These are phyloP conservation scores for Sphagnum magellanicum DNA, from an alignment of 228 moss, liverwort and hornwort species.

Conservation along the genomic window DNA sequence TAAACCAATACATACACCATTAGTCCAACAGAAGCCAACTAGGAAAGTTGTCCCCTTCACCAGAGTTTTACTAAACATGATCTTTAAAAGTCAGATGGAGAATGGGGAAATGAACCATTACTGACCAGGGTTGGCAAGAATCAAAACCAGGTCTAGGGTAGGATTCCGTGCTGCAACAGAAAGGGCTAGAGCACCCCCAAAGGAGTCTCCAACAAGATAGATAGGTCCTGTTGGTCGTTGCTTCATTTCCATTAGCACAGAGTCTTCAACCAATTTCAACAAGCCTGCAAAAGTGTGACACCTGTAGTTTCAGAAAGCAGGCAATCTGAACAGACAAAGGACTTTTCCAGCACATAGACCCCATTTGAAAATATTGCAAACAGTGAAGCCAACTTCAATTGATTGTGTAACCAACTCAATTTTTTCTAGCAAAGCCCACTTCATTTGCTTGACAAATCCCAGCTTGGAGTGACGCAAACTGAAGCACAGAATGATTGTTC, in stretches of 20 bases:
- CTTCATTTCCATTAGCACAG: conserved; percentile 49
- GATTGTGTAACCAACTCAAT: background rate
- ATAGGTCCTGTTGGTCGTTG: conserved; percentile 49
- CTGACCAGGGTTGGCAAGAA: conserved; percentile 67
- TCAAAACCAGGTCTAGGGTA: conserved; percentile 54
- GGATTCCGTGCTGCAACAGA: conserved; percentile 77
- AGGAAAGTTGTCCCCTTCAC: too few species aligned
- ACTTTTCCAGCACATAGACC: background rate
- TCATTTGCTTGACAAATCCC: background rate
- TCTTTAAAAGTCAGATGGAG: too few species aligned
- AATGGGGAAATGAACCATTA: background rate
- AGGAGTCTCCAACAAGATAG: conserved; percentile 76
- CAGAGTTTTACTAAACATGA: too few species aligned
- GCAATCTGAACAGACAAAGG: background rate
- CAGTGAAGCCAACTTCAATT: background rate
- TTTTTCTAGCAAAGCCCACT: background rate
- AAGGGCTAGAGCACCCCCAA: conserved; percentile 67
- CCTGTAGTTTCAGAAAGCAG: background rate
- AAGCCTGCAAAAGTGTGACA: conserved; percentile 28
- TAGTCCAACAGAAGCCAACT: too few species aligned
- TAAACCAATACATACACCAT: too few species aligned
- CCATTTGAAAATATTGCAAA: background rate
- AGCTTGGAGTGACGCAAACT: too few species aligned
- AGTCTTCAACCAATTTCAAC: conserved; percentile 55
- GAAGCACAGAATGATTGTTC: background rate